Conservation (phyloP, 306 rosid species). For the Gastrolobium bilobum region DNA sequence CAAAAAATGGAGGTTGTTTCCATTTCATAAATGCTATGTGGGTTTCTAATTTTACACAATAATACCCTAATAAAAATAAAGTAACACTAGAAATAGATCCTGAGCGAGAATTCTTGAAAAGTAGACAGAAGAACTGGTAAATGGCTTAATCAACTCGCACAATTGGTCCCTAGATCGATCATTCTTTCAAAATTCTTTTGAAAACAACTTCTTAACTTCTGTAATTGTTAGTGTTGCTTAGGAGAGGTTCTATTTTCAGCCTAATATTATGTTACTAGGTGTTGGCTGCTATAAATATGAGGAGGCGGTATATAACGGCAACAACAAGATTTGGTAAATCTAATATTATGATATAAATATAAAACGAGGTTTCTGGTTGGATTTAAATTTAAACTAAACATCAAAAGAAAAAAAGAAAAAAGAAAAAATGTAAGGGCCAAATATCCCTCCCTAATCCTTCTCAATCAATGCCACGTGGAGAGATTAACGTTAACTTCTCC, state of each 20-base stretch:
- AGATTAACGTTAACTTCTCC: slow-evolving; percentile 53
- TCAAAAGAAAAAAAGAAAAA: background rate
- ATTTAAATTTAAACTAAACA: slow-evolving; percentile 43
- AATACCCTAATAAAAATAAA: slow-evolving; percentile 10
- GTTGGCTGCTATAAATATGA: slow-evolving; percentile 41
- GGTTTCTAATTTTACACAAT: slow-evolving; percentile 33
- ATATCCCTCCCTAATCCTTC: slow-evolving; percentile 36
- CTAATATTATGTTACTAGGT: background rate
- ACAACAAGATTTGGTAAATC: slow-evolving; percentile 11
- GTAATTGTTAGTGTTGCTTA: slow-evolving; percentile 26
- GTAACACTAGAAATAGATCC: slow-evolving; percentile 33
- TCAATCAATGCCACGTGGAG: slow-evolving; percentile 57
- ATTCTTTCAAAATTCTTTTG: slow-evolving; percentile 32
- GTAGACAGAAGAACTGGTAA: slow-evolving; percentile 33
- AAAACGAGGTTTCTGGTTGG: background rate
- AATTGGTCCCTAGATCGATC: slow-evolving; percentile 15
- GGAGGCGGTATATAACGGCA: background rate
- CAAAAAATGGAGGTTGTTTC: slow-evolving; percentile 34
- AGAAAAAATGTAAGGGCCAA: slow-evolving; percentile 38
- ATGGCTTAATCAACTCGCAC: slow-evolving; percentile 41
- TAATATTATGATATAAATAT: background rate
- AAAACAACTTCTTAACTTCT: slow-evolving; percentile 26
- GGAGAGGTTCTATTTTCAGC: slow-evolving; percentile 38
- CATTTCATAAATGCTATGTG: slow-evolving; percentile 43
- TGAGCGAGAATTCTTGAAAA: slow-evolving; percentile 21